phyloP scores from a whole-genome alignment of 352 stramenopile genomes.

The Globisporangium middletonii region DNA sequence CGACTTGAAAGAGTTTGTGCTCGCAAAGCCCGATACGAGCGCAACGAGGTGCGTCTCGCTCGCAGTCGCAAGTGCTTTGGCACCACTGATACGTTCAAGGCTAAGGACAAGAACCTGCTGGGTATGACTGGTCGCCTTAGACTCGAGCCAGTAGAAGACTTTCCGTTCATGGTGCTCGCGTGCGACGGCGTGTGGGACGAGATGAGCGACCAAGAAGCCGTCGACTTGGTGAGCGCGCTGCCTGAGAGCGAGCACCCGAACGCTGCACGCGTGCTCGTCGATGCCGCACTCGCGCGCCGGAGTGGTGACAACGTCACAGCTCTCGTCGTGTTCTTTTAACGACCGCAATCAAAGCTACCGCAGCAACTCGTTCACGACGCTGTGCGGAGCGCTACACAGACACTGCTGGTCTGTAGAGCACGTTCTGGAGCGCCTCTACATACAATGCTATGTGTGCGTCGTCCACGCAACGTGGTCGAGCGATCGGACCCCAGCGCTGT shows the following conservation, averaged over 20 bases:
- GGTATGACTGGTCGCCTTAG: slow-evolving; percentile 14
- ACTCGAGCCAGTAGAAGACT: slow-evolving; percentile 35
- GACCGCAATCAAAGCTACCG: not conserved
- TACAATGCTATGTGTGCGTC: too few relatives aligned
- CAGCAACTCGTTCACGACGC: too few relatives aligned
- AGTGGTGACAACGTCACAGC: slow-evolving; percentile 77
- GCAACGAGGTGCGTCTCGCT: slow-evolving; percentile 28
- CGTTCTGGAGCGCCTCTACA: too few relatives aligned
- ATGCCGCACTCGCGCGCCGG: slow-evolving; percentile 42
- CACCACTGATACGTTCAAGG: too few relatives aligned
- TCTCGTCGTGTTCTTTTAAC: slow-evolving; percentile 64
- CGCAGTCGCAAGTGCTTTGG: not conserved
- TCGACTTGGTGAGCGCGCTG: slow-evolving; percentile 52
- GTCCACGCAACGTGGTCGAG: too few relatives aligned
- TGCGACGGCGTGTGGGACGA: slow-evolving; percentile 83
- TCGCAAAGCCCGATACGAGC: slow-evolving; percentile 36
- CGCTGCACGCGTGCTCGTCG: slow-evolving; percentile 50
- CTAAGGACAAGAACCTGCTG: not conserved
- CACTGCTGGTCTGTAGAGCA: too few relatives aligned
- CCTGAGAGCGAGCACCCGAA: slow-evolving; percentile 24
- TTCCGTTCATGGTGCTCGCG: slow-evolving; percentile 64
- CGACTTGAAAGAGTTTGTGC: slow-evolving; percentile 68
- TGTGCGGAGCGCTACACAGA: too few relatives aligned
- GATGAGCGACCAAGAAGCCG: slow-evolving; percentile 60
- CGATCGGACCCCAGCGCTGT: too few relatives aligned